A percentile compares a stretch with the other conserved stretches of the same genome.
These are phyloP conservation scores for Phytophthora pistaciae DNA, from an alignment of 352 stramenopile species.

Conservation along the genomic window DNA sequence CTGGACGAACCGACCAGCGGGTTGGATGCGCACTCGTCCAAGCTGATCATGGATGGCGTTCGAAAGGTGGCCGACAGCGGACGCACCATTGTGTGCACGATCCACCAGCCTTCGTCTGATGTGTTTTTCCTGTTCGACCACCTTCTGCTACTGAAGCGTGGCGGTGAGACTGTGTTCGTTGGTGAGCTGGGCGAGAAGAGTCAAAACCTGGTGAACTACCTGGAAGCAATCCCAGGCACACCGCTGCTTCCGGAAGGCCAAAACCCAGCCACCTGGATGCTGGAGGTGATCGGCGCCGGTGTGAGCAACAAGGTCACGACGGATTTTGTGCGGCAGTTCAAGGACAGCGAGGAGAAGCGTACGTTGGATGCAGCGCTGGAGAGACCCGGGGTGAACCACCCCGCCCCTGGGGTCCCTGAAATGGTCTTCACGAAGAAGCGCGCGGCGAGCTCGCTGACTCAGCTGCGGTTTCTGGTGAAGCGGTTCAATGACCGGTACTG, in stretches of 20 bases:
- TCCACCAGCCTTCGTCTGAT: conserved; percentile 91
- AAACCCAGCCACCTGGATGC: conserved; percentile 20
- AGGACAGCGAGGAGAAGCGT: conserved; percentile 12
- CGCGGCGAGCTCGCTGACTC: conserved; percentile 14
- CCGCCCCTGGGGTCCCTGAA: conserved; percentile 5
- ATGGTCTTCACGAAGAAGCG: conserved; percentile 19
- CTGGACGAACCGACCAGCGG: conserved; percentile 79
- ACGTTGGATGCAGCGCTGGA: conserved; percentile 6
- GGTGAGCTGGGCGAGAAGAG: conserved; percentile 38
- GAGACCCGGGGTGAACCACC: conserved; percentile 7
- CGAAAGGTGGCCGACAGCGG: conserved; percentile 79
- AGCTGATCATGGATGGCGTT: conserved; percentile 82
- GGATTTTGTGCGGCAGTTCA: conserved; percentile 26
- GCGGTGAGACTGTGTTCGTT: conserved; percentile 49
- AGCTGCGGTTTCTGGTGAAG: conserved; percentile 18
- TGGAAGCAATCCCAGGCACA: conserved; percentile 12
- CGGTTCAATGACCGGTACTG: conserved; percentile 20
- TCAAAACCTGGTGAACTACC: conserved; percentile 5
- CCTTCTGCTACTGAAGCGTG: conserved; percentile 72
- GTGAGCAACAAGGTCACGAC: conserved; percentile 2
- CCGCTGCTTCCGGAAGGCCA: conserved; percentile 8
- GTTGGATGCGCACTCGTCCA: conserved; percentile 80
- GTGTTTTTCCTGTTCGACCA: conserved; percentile 90
- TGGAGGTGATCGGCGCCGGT: conserved; percentile 18
- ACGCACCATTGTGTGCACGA: conserved; percentile 88